Evolutionary conservation across 202 grass and related monocot genomes (phyloP).

Genomic region (Setaria italica): DNA sequence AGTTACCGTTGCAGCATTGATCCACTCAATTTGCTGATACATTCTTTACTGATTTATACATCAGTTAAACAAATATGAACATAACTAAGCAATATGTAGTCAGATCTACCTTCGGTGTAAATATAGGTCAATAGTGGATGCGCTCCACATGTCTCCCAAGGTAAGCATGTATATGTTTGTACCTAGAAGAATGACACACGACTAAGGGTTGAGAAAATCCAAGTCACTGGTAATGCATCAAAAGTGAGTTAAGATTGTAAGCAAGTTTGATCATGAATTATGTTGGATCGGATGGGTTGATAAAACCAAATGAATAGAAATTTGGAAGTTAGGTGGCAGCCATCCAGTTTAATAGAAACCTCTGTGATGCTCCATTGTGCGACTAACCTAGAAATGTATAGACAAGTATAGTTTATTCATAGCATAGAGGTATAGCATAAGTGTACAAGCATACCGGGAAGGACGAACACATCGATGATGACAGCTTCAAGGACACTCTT

Average conservation of each 20-base stretch:
- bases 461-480: constrained; percentile 69
- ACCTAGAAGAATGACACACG: constrained; percentile 60
- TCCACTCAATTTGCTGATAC: constrained; percentile 13
- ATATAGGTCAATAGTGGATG: constrained; percentile 88
- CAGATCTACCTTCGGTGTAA: constrained; percentile 79
- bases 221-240: constrained; percentile 15
- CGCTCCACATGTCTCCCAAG: constrained; percentile 92
- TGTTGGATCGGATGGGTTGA: neutral
- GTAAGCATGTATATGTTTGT: constrained; percentile 96
- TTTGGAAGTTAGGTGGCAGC: neutral
- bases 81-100: constrained; percentile 36
- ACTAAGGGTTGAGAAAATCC: constrained; percentile 34
- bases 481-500: constrained; percentile 81
- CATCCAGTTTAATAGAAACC: constrained; percentile 13
- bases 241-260: constrained; percentile 1
- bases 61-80: constrained; percentile 40
- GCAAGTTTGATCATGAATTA: constrained; percentile 3
- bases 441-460: constrained; percentile 64
- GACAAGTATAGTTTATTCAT: constrained; percentile 4
- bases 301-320: constrained; percentile 5
- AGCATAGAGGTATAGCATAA: constrained; percentile 21
- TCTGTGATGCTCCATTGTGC: neutral
- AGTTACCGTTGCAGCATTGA: neutral
- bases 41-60: constrained; percentile 24
- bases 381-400: constrained; percentile 1